Conservation (phyloP, 108 stramenopile species). For the Nannochloropsis salina region DNA sequence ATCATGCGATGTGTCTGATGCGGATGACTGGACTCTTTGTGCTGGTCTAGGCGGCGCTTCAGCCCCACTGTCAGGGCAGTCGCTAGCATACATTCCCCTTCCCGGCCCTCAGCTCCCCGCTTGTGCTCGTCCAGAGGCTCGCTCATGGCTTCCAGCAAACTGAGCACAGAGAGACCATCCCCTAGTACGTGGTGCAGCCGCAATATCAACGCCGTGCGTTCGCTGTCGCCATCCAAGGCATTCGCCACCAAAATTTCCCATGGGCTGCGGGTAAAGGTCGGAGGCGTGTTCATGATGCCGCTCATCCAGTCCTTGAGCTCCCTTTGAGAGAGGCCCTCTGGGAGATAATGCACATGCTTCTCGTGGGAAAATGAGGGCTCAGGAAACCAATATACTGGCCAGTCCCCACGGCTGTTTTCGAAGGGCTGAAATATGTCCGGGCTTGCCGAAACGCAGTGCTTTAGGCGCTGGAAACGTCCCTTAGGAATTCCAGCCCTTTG, state of each 20-base stretch:
- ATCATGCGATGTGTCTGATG: not conserved
- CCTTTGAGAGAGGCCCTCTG: not conserved
- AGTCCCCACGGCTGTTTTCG: not conserved
- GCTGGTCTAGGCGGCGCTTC: conserved; percentile 8
- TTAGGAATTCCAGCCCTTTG: not conserved
- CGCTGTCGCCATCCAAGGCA: conserved; percentile 1
- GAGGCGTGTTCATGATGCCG: not conserved
- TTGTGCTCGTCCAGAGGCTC: not conserved
- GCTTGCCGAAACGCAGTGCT: not conserved
- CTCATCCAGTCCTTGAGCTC: not conserved
- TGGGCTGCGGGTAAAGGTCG: not conserved
- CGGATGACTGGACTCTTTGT: not conserved
- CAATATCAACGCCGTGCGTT: not conserved
- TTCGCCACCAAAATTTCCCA: conserved; percentile 2
- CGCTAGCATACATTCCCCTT: not conserved
- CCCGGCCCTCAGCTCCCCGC: not conserved
- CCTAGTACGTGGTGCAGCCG: not conserved
- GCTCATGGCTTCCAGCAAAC: not conserved
- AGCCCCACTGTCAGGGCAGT: not conserved
- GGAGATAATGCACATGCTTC: not conserved
- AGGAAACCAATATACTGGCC: not conserved
- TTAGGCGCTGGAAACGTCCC: not conserved
- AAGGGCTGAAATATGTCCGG: not conserved
- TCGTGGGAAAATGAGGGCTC: not conserved
- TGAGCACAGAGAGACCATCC: not conserved